A percentile compares a stretch with the other conserved stretches of the same genome.
These are phyloP conservation scores for Lachancea quebecensis DNA, from an alignment of 805 yeast species.

Conservation along the genomic window DNA sequence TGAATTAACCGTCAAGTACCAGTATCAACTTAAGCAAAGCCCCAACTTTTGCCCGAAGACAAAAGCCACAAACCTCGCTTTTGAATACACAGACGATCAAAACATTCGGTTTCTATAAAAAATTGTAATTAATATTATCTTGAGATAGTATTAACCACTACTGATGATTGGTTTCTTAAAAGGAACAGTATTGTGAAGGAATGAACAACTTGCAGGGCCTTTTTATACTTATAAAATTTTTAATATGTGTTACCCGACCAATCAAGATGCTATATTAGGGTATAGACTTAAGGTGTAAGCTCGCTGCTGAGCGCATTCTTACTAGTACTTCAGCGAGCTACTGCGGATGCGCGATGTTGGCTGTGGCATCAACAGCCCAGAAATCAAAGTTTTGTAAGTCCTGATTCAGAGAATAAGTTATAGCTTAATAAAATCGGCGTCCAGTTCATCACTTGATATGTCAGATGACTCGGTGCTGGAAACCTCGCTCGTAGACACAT, in stretches of 20 bases:
- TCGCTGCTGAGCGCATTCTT: too few species aligned
- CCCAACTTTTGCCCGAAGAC: slow-evolving; percentile 7
- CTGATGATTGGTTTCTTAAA: slow-evolving; percentile 33
- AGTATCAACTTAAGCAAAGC: slow-evolving; percentile 31
- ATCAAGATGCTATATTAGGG: not conserved
- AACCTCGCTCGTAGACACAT: not conserved
- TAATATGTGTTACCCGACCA: slow-evolving; percentile 1
- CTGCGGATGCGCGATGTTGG: too few species aligned
- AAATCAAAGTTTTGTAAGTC: too few species aligned
- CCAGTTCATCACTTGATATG: slow-evolving; percentile 6
- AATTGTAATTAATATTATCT: slow-evolving; percentile 35
- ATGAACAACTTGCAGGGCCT: not conserved
- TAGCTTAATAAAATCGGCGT: slow-evolving; percentile 8
- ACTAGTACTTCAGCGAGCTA: too few species aligned
- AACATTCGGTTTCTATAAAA: slow-evolving; percentile 33
- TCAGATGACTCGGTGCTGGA: not conserved
- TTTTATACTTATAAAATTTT: slow-evolving; percentile 6
- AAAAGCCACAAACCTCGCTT: slow-evolving; percentile 9
- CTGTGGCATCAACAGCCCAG: too few species aligned
- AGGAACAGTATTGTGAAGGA: slow-evolving; percentile 4
- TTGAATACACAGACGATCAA: slow-evolving; percentile 24
- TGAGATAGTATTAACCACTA: slow-evolving; percentile 39
- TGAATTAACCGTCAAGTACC: slow-evolving; percentile 27
- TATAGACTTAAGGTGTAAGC: not conserved
- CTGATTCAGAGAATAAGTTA: not conserved